Evolutionary conservation across 768 basidiomycete species (phyloP), one percentile per base, ranked within the genome.

Genomic region (Phylloporus arenicola): DNA sequence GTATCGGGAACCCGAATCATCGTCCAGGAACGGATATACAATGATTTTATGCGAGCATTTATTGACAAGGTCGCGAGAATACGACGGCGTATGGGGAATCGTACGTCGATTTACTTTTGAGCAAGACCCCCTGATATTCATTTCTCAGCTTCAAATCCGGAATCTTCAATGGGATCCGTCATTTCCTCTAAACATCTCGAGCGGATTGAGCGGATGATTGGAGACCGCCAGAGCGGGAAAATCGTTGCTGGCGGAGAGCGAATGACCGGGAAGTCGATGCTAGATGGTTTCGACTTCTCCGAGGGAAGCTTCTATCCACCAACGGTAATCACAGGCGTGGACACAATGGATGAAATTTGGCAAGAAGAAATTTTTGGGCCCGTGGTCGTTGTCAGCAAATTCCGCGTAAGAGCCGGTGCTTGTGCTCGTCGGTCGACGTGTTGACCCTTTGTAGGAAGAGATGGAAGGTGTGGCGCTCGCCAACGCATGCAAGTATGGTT

Each of bases 1-100:
- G 85, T 92, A n/a, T 92, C 90, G 2, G 90, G 88, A n/a, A 83
- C 88, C 12, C 79, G 90, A n/a, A 72, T 92, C 17, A 72, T 92
- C 5, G 68, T 92, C 7, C 88, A 92, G 50, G 78, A 81, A 38
- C 63, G 67, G 9, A 75, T 92, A 41, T 90, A 88, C 55, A 78
- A 87, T 40, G 65, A 68, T 3, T 92, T 92, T 66, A 74, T 90
- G 72, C 58, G 64, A 7, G 62, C 61, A 16, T 83, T 91, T 64
- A 58, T 88, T 11, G 67, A 74, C 47, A 92, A 92, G 61, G 74
- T 80, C 1, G 67, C 75, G 50, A 75, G 72, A 52, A 86, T 92
- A 57, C 77, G 73, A 25, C 63, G 61, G n/a, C 68, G 86, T 45
- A 92, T 92, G 80, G 88, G 89, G 19, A 67, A 86, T 61, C 90